A percentile compares a stretch with the other conserved stretches of the same genome.
Evolutionary conservation across 805 yeast genomes (phyloP).

Genomic region (Yamadazyma kitorensis): DNA sequence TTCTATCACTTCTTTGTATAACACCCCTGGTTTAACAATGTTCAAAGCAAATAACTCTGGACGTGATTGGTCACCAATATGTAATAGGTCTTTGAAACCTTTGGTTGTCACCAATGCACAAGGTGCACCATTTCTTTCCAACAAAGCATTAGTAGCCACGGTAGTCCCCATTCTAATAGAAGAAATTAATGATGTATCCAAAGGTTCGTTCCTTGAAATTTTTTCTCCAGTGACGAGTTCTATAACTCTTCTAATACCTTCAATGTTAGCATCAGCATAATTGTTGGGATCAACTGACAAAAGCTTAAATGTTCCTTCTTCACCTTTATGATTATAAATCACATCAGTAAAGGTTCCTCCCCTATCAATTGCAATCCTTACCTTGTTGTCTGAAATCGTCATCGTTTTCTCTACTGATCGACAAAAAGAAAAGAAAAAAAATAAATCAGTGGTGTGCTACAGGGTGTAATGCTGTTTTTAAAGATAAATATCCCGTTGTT

Average conservation of each 20-base stretch:
- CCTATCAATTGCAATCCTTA: constrained; percentile 21
- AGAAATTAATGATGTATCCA: constrained; percentile 16
- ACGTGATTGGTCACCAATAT: constrained; percentile 21
- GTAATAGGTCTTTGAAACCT: constrained; percentile 20
- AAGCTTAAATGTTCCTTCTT: constrained; percentile 60
- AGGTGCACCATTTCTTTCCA: constrained; percentile 20
- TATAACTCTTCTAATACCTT: constrained; percentile 76
- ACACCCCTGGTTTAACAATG: constrained; percentile 17
- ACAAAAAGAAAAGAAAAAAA: too few relatives aligned
- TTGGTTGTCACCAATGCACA: constrained; percentile 20
- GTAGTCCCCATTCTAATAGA: constrained; percentile 30
- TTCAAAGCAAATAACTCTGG: constrained; percentile 20
- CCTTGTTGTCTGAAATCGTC: constrained; percentile 8
- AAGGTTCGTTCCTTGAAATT: constrained; percentile 30
- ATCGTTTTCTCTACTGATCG: too few relatives aligned
- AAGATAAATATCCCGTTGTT: too few relatives aligned
- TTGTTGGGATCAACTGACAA: constrained; percentile 87
- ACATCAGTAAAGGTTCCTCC: constrained; percentile 28
- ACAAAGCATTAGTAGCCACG: constrained; percentile 23
- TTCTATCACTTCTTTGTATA: constrained; percentile 17
- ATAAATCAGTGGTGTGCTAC: too few relatives aligned
- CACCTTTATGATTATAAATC: constrained; percentile 42
- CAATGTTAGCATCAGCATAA: constrained; percentile 84
- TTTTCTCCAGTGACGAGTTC: constrained; percentile 51
- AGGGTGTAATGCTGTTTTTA: too few relatives aligned